These are phyloP conservation scores for Suillus cothurnatus DNA, from an alignment of 768 basidiomycete genomes.

Conservation along the genomic window DNA sequence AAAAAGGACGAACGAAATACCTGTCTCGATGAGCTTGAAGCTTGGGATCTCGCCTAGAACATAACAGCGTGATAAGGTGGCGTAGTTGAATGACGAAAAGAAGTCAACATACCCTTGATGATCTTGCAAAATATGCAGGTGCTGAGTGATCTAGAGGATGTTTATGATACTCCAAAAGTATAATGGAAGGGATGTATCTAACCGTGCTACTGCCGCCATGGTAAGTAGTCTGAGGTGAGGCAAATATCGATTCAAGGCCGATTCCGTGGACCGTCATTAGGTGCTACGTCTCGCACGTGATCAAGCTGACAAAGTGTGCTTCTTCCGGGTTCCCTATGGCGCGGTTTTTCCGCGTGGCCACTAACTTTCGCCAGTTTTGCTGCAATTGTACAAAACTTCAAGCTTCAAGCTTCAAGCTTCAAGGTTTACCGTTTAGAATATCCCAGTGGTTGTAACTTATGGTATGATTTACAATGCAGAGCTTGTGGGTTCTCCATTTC, in stretches of 20 bases:
- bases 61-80: neutral
- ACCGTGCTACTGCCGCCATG: constrained; percentile 2
- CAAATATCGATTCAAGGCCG: neutral
- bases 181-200: no score
- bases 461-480: neutral
- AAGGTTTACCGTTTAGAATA: neutral
- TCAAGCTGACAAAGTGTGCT: no score
- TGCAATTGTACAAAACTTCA: neutral
- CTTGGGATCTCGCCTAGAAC: constrained; percentile 83
- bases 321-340: no score
- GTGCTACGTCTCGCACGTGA: neutral
- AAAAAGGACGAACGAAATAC: constrained; percentile 54
- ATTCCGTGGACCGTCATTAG: no score
- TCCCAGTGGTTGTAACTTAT: neutral
- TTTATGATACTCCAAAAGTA: no score
- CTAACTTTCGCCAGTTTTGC: no score
- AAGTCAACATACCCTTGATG: constrained; percentile 64
- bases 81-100: neutral
- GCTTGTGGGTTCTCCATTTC: neutral
- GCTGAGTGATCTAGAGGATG: no score
- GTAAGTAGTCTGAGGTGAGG: neutral
- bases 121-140: constrained; percentile 95
- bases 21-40: constrained; percentile 81
- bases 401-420: no score
- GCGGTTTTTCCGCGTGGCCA: no score